A percentile compares a stretch with the other conserved stretches of the same genome.
Conservation (phyloP, 1,284 basidiomycete genomes). For the Pholiota adiposa region DNA sequence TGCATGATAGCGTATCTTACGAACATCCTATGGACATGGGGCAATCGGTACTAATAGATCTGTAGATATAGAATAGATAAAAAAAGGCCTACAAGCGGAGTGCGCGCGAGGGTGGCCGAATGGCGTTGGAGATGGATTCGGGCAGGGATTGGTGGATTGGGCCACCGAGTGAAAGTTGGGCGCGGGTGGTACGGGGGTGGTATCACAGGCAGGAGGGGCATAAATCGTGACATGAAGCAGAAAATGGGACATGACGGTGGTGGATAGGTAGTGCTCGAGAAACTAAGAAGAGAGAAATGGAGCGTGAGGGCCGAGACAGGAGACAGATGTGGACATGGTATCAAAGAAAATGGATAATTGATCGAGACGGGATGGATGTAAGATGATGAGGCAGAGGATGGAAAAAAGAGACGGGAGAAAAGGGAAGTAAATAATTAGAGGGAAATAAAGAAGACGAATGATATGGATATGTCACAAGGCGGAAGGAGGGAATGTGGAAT, state of each 20-base stretch:
- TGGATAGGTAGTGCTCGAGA: conserved; percentile 20
- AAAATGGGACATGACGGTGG: conserved; percentile 26
- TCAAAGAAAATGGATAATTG: conserved; percentile 12
- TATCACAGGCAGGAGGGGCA: conserved; percentile 17
- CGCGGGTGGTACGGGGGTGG: conserved; percentile 14
- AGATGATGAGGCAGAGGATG: conserved; percentile 9
- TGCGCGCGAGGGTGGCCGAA: conserved; percentile 14
- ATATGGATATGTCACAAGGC: conserved; percentile 22
- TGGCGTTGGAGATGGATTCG: background rate
- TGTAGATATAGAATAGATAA: conserved; percentile 45
- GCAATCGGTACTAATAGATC: conserved; percentile 33
- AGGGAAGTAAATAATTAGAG: conserved; percentile 22
- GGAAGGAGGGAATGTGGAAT: conserved; percentile 19
- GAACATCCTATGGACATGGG: conserved; percentile 21
- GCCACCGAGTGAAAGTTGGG: conserved; percentile 19
- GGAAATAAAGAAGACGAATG: conserved; percentile 17
- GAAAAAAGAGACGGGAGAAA: conserved; percentile 18
- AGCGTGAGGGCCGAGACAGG: conserved; percentile 17
- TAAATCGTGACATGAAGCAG: conserved; percentile 29
- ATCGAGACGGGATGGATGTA: conserved; percentile 14
- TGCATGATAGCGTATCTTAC: conserved; percentile 14
- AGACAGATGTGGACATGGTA: conserved; percentile 24
- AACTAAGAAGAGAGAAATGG: conserved; percentile 20
- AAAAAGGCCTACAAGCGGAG: conserved; percentile 19
- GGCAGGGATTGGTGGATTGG: conserved; percentile 16